These are phyloP conservation scores for Neurospora cerealis DNA, from an alignment of 495 filamentous ascomycete genomes.

Conservation along the genomic window DNA sequence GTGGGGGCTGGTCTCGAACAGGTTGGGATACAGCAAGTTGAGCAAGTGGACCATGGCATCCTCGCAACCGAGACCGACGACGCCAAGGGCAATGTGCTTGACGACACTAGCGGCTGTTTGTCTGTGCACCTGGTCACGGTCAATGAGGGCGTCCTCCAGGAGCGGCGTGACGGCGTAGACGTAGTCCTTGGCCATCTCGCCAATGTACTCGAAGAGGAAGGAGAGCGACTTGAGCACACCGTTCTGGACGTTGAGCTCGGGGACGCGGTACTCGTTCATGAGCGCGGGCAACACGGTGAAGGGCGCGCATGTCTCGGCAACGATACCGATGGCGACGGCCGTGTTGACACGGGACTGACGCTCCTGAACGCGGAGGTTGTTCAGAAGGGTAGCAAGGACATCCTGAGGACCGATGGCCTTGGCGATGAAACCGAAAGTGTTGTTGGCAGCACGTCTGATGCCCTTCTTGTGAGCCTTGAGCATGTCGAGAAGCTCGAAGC, in stretches of 20 bases:
- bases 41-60: slow-evolving; percentile 98
- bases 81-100: slow-evolving; percentile 93
- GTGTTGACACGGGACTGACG: slow-evolving; percentile 97
- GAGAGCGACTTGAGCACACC: slow-evolving; percentile 94
- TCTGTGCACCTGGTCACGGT: slow-evolving; percentile 95
- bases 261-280: slow-evolving; percentile 99
- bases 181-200: slow-evolving; percentile 99
- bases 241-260: slow-evolving; percentile 97
- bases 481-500: slow-evolving; percentile 98
- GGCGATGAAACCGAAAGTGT: slow-evolving; percentile 99
- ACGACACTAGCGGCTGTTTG: slow-evolving; percentile 94
- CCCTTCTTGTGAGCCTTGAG: slow-evolving; percentile 99
- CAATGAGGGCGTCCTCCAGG: slow-evolving; percentile 93
- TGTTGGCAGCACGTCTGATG: slow-evolving; percentile 96
- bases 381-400: slow-evolving; percentile 88
- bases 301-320: slow-evolving; percentile 98
- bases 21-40: slow-evolving; percentile 90
- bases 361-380: slow-evolving; percentile 94
- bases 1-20: slow-evolving; percentile 97
- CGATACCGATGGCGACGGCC: slow-evolving; percentile 96
- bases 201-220: slow-evolving; percentile 98
- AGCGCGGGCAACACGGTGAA: slow-evolving; percentile 98
- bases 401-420: slow-evolving; percentile 98
- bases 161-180: slow-evolving; percentile 97
- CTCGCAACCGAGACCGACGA: slow-evolving; percentile 95